These are phyloP conservation scores for Lepidium africanum DNA, from an alignment of 345 rosid genomes.

Conservation along the genomic window DNA sequence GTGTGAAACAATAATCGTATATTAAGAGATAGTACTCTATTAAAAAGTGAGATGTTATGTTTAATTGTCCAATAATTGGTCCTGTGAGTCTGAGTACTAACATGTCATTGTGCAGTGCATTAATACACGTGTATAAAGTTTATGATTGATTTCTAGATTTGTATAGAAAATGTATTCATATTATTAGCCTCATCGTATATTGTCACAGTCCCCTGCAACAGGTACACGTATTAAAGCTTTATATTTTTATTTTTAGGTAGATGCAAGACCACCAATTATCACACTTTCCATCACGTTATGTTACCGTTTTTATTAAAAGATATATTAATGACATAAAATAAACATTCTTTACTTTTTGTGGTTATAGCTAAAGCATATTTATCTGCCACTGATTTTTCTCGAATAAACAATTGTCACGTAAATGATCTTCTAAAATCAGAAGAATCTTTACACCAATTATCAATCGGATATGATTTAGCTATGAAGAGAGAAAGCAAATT, in stretches of 20 bases:
- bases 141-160: not conserved
- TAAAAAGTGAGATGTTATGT: not conserved
- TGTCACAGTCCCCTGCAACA: not conserved
- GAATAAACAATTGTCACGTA: not conserved
- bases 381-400: not conserved
- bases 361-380: conserved; percentile 10
- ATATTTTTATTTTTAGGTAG: not conserved
- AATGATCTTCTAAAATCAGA: conserved; percentile 1
- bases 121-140: conserved; percentile 6
- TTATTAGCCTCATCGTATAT: not conserved
- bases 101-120: no score
- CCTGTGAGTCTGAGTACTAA: not conserved
- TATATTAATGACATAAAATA: not conserved
- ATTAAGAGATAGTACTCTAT: not conserved
- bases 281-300: conserved; percentile 8
- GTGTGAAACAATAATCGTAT: not conserved
- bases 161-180: not conserved
- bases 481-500: not conserved
- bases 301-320: not conserved
- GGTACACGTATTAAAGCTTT: not conserved
- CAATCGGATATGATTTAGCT: conserved; percentile 6
- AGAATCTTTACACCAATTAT: conserved; percentile 17
- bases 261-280: conserved; percentile 9
- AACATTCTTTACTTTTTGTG: not conserved
- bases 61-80: not conserved